Evolutionary conservation across 2,329 filamentous ascomycete genomes (phyloP).

Genomic region (Tolypocladium ovalisporum): DNA sequence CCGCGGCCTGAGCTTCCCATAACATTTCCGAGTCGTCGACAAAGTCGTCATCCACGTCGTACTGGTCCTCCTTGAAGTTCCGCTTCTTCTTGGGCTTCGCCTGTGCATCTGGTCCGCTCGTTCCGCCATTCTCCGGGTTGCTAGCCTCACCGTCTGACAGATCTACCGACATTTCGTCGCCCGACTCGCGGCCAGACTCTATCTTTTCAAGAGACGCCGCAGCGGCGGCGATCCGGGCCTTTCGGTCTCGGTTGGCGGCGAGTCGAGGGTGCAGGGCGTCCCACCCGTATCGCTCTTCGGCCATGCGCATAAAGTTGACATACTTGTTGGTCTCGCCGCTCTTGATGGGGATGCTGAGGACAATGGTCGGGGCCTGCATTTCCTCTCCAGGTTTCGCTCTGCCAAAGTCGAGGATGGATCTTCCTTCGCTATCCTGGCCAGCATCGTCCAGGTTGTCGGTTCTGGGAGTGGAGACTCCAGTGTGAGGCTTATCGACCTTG

Average conservation of each 20-base stretch:
- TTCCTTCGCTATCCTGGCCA: constrained; percentile 28
- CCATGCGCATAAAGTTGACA: constrained; percentile 89
- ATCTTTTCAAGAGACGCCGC: constrained; percentile 75
- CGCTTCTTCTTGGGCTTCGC: constrained; percentile 69
- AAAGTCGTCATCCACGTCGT: constrained; percentile 74
- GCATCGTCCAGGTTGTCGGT: constrained; percentile 38
- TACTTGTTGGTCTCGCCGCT: constrained; percentile 73
- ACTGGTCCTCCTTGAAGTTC: constrained; percentile 71
- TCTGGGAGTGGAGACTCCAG: constrained; percentile 34
- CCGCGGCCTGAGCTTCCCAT: constrained; percentile 92
- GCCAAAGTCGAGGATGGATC: constrained; percentile 52
- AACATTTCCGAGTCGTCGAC: constrained; percentile 89
- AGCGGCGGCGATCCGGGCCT: constrained; percentile 78
- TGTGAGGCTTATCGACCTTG: constrained; percentile 32
- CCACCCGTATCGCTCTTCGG: constrained; percentile 89
- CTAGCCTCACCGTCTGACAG: constrained; percentile 66
- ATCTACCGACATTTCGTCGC: constrained; percentile 79
- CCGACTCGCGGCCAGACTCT: constrained; percentile 55
- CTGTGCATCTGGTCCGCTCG: constrained; percentile 49
- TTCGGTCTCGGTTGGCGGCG: constrained; percentile 77
- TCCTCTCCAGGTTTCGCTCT: constrained; percentile 49
- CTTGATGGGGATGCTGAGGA: constrained; percentile 70
- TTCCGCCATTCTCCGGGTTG: constrained; percentile 71
- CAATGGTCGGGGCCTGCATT: constrained; percentile 59
- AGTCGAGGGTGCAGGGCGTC: constrained; percentile 85